These are phyloP conservation scores for Epichloe elymi DNA, from an alignment of 2,329 filamentous ascomycete genomes.

Conservation along the genomic window DNA sequence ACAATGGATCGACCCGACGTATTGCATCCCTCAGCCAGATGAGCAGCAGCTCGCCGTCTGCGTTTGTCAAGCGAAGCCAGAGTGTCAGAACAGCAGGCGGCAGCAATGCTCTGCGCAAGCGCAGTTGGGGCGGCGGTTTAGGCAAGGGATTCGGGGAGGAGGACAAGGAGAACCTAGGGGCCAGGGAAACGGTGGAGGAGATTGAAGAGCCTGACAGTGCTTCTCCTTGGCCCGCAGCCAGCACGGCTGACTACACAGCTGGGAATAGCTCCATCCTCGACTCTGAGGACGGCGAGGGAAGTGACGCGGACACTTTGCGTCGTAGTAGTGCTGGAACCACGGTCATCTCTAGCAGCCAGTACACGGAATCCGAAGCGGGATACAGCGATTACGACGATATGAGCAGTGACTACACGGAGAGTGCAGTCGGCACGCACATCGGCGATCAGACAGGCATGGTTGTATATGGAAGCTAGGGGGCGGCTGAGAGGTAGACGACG, in stretches of 20 bases:
- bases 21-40: conserved; percentile 90
- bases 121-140: conserved; percentile 50
- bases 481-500: not conserved
- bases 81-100: conserved; percentile 53
- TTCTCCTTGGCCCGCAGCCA: conserved; percentile 5
- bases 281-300: conserved; percentile 17
- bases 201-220: conserved; percentile 20
- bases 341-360: conserved; percentile 29
- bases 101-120: conserved; percentile 47
- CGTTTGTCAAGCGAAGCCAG: conserved; percentile 62
- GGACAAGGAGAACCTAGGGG: conserved; percentile 49
- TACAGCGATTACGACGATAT: conserved; percentile 28
- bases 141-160: conserved; percentile 38
- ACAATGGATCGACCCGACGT: conserved; percentile 51
- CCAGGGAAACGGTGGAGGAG: conserved; percentile 53
- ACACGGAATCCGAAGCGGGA: conserved; percentile 22
- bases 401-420: conserved; percentile 37
- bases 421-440: conserved; percentile 14
- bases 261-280: conserved; percentile 8
- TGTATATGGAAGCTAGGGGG: conserved; percentile 15
- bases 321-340: conserved; percentile 35
- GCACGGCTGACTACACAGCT: conserved; percentile 1
- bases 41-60: conserved; percentile 53
- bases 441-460: conserved; percentile 21
- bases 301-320: conserved; percentile 38